Percentiles rank a stretch among this genome's conserved stretches.
Evolutionary conservation across 78 protist genomes (phyloP).

Genomic region (Dictyostelium purpureum): DNA sequence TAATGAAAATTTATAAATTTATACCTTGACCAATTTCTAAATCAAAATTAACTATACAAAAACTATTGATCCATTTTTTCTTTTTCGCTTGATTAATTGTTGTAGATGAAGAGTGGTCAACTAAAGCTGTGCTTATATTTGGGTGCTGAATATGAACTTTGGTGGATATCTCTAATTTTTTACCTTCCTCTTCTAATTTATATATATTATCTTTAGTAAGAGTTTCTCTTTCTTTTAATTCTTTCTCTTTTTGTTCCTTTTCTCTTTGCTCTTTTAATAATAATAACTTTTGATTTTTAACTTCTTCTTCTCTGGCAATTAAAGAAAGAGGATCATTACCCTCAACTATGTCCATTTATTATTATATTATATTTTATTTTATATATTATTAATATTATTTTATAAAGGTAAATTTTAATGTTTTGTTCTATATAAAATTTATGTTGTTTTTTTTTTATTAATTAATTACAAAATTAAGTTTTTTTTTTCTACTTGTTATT

Average conservation of each 20-base stretch:
- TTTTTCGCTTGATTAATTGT: background rate
- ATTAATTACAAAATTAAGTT: background rate
- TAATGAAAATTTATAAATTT: too few relatives aligned
- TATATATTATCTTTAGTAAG: background rate
- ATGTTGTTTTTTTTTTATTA: background rate
- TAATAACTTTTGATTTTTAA: background rate
- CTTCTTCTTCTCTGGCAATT: conserved; percentile 42
- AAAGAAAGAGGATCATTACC: conserved; percentile 49
- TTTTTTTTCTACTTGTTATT: background rate
- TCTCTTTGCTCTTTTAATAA: conserved; percentile 7
- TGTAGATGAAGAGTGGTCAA: background rate
- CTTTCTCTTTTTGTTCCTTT: conserved; percentile 7
- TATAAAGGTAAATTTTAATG: background rate
- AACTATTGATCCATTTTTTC: conserved; percentile 63
- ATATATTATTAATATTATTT: too few relatives aligned
- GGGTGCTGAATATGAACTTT: conserved; percentile 31
- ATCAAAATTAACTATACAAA: conserved; percentile 81
- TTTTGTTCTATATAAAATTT: too few relatives aligned
- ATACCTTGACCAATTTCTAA: conserved; percentile 84
- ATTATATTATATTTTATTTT: too few relatives aligned
- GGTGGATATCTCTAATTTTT: conserved; percentile 19
- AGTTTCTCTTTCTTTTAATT: background rate
- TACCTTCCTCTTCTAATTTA: conserved; percentile 46
- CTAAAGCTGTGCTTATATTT: background rate
- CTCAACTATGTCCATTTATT: conserved; percentile 6